phyloP scores from a whole-genome alignment of 139 green algal genomes.

The Picochlorum sp. region DNA sequence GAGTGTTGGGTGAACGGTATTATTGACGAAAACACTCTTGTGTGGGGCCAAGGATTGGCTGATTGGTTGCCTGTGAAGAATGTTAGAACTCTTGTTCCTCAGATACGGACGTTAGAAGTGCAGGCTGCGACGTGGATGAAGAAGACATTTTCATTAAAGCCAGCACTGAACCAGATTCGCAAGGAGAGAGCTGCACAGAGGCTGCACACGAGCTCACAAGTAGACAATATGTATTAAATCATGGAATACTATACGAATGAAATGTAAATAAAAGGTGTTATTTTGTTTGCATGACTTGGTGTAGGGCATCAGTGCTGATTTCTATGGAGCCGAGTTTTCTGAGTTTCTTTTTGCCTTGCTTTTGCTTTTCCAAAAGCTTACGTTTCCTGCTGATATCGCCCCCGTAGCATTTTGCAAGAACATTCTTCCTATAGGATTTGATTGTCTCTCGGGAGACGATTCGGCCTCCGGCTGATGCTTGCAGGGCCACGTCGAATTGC shows the following conservation, averaged over 20 bases:
- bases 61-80: slow-evolving; percentile 86
- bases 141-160: slow-evolving; percentile 44
- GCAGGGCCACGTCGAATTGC: slow-evolving; percentile 71
- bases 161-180: slow-evolving; percentile 28
- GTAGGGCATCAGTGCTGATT: slow-evolving; percentile 86
- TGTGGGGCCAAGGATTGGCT: slow-evolving; percentile 81
- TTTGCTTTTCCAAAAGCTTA: slow-evolving; percentile 98
- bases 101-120: slow-evolving; percentile 78
- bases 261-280: neutral
- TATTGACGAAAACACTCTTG: slow-evolving; percentile 85
- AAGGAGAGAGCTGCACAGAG: slow-evolving; percentile 23
- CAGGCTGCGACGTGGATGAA: slow-evolving; percentile 54
- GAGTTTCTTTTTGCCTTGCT: slow-evolving; percentile 94
- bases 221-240: slow-evolving; percentile 39
- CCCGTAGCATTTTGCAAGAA: slow-evolving; percentile 98
- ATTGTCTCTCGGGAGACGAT: slow-evolving; percentile 74
- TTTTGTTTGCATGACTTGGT: slow-evolving; percentile 23
- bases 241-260: slow-evolving; percentile 8
- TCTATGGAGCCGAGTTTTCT: slow-evolving; percentile 76
- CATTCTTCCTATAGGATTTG: slow-evolving; percentile 86
- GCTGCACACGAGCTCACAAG: slow-evolving; percentile 15
- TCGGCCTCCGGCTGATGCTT: slow-evolving; percentile 55
- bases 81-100: slow-evolving; percentile 74
- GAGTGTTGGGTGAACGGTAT: slow-evolving; percentile 76
- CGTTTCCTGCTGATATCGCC: slow-evolving; percentile 81